phyloP scores from a whole-genome alignment of 2,329 filamentous ascomycete genomes.

The Ceratocystis ficicola region DNA sequence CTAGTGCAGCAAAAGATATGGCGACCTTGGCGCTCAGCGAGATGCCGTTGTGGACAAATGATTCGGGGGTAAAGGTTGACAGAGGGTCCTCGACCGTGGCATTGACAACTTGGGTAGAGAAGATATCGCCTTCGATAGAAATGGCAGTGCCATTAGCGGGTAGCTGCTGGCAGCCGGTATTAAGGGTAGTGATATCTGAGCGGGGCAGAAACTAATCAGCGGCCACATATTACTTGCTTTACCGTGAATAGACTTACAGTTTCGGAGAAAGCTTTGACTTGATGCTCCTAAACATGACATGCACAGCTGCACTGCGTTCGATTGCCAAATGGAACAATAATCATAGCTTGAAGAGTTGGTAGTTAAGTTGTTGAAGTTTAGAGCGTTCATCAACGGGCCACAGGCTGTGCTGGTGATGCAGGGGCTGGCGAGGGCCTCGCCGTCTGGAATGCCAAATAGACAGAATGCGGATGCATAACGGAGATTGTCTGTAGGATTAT shows the following conservation, averaged over 20 bases:
- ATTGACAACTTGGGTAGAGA: conserved; percentile 38
- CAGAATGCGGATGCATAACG: conserved; percentile 45
- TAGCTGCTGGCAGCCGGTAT: conserved; percentile 44
- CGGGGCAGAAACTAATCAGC: conserved; percentile 11
- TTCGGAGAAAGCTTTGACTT: conserved; percentile 36
- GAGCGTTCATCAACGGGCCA: conserved; percentile 35
- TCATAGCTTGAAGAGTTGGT: conserved; percentile 36
- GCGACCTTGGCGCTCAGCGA: conserved; percentile 46
- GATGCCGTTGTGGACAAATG: conserved; percentile 36
- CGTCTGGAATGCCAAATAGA: conserved; percentile 38
- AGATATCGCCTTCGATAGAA: conserved; percentile 41
- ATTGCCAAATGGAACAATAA: conserved; percentile 42
- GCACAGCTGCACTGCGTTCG: conserved; percentile 35
- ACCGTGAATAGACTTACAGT: conserved; percentile 35
- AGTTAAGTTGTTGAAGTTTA: conserved; percentile 41
- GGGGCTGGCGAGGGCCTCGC: conserved; percentile 33
- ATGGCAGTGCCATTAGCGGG: conserved; percentile 37
- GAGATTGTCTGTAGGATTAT: conserved; percentile 39
- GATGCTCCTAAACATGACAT: conserved; percentile 35
- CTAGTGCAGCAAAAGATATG: conserved; percentile 42
- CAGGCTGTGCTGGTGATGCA: conserved; percentile 48
- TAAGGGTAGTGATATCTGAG: conserved; percentile 38
- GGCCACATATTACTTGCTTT: background rate
- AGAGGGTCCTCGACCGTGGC: conserved; percentile 39
- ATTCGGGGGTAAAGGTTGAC: conserved; percentile 32